Percentiles rank a stretch among this genome's conserved stretches.
These are phyloP conservation scores for Pythium brachiatum DNA, from an alignment of 352 stramenopile species.

Conservation along the genomic window DNA sequence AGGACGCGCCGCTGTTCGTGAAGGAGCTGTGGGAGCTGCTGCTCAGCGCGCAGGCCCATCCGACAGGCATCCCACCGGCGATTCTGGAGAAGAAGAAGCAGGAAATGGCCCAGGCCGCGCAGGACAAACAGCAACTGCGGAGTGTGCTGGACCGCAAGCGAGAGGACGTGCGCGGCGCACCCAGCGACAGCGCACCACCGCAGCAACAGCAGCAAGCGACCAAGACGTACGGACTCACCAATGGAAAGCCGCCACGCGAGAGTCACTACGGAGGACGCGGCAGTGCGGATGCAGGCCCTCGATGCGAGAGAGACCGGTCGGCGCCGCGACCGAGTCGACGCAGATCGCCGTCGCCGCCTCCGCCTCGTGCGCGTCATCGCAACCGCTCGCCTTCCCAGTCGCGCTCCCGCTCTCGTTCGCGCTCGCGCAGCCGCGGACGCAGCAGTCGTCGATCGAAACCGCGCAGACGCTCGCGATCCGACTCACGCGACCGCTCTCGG, in stretches of 20 bases:
- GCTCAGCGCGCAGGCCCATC: constrained; percentile 84
- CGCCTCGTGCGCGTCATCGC: constrained; percentile 3
- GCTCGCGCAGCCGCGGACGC: constrained; percentile 13
- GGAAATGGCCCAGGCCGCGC: constrained; percentile 66
- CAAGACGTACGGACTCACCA: constrained; percentile 16
- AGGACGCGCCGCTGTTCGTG: constrained; percentile 79
- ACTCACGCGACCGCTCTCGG: constrained; percentile 10
- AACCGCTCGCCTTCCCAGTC: constrained; percentile 22
- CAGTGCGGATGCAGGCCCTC: background rate
- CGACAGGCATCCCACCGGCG: constrained; percentile 80
- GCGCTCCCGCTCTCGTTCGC: constrained; percentile 16
- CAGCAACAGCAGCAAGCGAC: background rate
- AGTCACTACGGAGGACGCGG: background rate
- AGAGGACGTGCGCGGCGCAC: constrained; percentile 18
- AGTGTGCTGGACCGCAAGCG: constrained; percentile 58
- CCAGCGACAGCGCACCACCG: background rate
- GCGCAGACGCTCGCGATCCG: constrained; percentile 22
- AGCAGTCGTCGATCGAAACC: constrained; percentile 26
- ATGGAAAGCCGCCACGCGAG: background rate
- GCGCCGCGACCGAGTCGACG: constrained; percentile 17
- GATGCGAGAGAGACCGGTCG: constrained; percentile 5
- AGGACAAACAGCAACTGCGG: constrained; percentile 58
- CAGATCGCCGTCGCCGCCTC: constrained; percentile 15
- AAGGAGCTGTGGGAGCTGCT: constrained; percentile 90
- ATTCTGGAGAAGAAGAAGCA: constrained; percentile 92